These are phyloP conservation scores for Nymphaea colorata DNA, from an alignment of 164 flowering plant species.

Conservation along the genomic window DNA sequence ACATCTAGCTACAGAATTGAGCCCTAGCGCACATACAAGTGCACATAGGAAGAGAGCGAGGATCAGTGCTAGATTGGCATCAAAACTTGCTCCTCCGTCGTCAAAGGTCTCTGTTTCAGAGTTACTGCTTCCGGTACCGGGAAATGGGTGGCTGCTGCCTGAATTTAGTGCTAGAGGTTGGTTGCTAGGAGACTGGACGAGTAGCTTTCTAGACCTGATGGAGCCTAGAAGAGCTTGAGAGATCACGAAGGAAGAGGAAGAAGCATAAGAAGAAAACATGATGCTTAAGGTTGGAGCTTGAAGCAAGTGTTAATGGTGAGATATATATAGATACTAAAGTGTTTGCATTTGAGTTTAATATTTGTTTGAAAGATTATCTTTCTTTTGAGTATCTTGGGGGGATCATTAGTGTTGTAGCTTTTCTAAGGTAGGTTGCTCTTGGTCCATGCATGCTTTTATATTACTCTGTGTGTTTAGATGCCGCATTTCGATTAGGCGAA, in stretches of 20 bases:
- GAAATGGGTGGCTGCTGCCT: not conserved
- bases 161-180: not conserved
- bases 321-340: not conserved
- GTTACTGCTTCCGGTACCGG: not conserved
- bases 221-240: not conserved
- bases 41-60: constrained; percentile 58
- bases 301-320: not conserved
- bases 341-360: not conserved
- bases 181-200: not conserved
- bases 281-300: not conserved
- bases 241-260: not conserved
- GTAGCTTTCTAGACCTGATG: not conserved
- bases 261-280: not conserved
- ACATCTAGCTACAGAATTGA: constrained; percentile 54
- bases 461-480: not conserved
- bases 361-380: not conserved
- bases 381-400: not conserved
- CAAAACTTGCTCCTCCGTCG: constrained; percentile 13
- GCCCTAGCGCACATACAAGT: constrained; percentile 48
- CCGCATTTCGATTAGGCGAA: too few species aligned
- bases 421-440: too few species aligned
- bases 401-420: not conserved
- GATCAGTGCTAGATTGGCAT: constrained; percentile 71
- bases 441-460: too few species aligned
- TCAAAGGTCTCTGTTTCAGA: not conserved